A percentile compares a stretch with the other conserved stretches of the same genome.
Evolutionary conservation across 2,329 filamentous ascomycete species (phyloP).

Genomic region (Neoarthrinium moseri): DNA sequence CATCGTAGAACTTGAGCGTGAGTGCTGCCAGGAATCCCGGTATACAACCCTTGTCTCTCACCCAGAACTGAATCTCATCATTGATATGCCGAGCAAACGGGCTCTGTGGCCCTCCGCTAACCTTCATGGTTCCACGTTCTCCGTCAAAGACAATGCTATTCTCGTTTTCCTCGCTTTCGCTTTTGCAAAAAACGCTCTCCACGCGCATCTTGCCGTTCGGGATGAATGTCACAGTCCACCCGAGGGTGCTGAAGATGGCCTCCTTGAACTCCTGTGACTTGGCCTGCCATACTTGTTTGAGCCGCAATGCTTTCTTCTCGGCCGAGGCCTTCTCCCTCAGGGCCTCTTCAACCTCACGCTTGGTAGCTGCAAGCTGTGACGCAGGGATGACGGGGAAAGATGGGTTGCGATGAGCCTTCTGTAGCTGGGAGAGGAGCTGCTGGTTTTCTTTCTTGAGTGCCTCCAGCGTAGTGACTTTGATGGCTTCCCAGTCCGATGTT

Average conservation of each 20-base stretch:
- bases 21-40: conserved; percentile 89
- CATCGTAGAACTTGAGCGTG: conserved; percentile 91
- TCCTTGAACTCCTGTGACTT: conserved; percentile 96
- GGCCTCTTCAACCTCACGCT: conserved; percentile 72
- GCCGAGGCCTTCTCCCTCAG: conserved; percentile 67
- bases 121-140: conserved; percentile 96
- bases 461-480: conserved; percentile 77
- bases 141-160: conserved; percentile 84
- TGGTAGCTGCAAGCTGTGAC: conserved; percentile 72
- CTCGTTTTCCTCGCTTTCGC: conserved; percentile 65
- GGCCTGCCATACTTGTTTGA: conserved; percentile 89
- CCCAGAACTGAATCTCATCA: conserved; percentile 92
- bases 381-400: conserved; percentile 67
- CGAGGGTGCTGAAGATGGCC: conserved; percentile 85
- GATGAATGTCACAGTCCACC: conserved; percentile 94
- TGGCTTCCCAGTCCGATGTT: conserved; percentile 78
- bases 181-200: conserved; percentile 80
- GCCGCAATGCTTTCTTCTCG: conserved; percentile 79
- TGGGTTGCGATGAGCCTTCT: conserved; percentile 39
- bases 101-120: conserved; percentile 84
- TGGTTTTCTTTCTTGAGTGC: conserved; percentile 81
- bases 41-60: conserved; percentile 88
- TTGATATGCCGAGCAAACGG: conserved; percentile 82
- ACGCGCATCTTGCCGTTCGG: conserved; percentile 96
- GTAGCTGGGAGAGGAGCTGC: conserved; percentile 74